Evolutionary conservation across 1,139 yeast genomes (phyloP).

Genomic region (Kodamaea alishanica): DNA sequence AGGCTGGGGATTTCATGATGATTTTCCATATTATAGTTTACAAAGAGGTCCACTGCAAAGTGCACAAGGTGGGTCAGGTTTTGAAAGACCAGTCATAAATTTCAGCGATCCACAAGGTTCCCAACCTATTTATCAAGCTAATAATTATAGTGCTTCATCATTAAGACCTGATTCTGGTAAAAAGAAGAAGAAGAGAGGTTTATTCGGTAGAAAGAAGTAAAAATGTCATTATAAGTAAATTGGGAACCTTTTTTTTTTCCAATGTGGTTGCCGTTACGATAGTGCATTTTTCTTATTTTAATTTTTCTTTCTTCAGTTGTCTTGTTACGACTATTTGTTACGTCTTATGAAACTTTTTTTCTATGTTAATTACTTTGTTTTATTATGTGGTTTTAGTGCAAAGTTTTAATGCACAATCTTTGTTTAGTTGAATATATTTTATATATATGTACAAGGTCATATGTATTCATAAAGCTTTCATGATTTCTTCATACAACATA

Average conservation of each 20-base stretch:
- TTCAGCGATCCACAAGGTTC: constrained; percentile 37
- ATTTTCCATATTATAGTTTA: constrained; percentile 39
- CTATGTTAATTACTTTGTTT: not conserved
- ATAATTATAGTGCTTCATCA: constrained; percentile 43
- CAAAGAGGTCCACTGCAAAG: constrained; percentile 11
- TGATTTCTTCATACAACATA: constrained; percentile 63
- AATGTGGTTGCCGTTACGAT: too few relatives aligned
- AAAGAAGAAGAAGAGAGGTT: constrained; percentile 59
- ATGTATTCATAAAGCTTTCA: constrained; percentile 23
- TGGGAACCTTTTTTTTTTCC: too few relatives aligned
- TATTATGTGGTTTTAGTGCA: not conserved
- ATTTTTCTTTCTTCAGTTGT: not conserved
- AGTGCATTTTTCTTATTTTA: too few relatives aligned
- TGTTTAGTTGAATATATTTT: too few relatives aligned
- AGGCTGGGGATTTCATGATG: constrained; percentile 71
- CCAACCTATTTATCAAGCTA: constrained; percentile 66
- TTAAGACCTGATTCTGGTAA: constrained; percentile 33
- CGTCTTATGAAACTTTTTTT: not conserved
- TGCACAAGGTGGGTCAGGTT: constrained; percentile 10
- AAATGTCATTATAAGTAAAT: not conserved
- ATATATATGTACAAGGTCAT: too few relatives aligned
- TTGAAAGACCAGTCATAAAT: constrained; percentile 31
- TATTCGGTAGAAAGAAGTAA: constrained; percentile 62
- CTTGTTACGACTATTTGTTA: not conserved
- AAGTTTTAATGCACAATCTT: too few relatives aligned